Conservation (phyloP, 192 early-diverging fungal species). For the Powellomyces hirtus region DNA sequence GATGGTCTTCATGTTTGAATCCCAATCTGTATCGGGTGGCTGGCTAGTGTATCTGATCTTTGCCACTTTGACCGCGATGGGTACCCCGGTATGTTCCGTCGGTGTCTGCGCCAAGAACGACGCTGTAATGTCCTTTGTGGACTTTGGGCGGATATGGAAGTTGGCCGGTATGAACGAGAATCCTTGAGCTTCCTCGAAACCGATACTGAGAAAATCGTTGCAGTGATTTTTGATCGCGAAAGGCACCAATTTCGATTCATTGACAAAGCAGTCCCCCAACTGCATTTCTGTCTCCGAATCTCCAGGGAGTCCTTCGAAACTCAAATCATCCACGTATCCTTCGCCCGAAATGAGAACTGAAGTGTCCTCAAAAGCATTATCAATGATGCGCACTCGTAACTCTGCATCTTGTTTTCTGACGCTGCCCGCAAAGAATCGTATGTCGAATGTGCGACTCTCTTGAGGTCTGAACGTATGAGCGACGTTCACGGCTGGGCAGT, state of each 20-base stretch:
- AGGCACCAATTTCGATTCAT: conserved; percentile 25
- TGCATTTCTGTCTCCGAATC: conserved; percentile 50
- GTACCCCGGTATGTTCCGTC: conserved; percentile 15
- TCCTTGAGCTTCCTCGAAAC: conserved; percentile 26
- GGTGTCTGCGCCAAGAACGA: conserved; percentile 42
- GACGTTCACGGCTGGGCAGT: conserved; percentile 38
- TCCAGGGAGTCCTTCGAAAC: conserved; percentile 48
- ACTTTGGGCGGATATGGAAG: conserved; percentile 45
- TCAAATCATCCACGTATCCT: conserved; percentile 55
- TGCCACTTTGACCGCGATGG: conserved; percentile 24
- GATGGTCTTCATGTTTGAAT: conserved; percentile 44
- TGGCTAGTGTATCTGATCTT: conserved; percentile 41
- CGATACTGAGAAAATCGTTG: conserved; percentile 34
- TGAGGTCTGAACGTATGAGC: conserved; percentile 39
- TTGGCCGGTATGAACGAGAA: conserved; percentile 43
- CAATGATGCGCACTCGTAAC: conserved; percentile 45
- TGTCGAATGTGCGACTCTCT: conserved; percentile 38
- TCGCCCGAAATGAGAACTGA: conserved; percentile 48
- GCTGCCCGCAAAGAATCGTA: conserved; percentile 40
- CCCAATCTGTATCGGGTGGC: conserved; percentile 48
- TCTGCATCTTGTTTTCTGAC: conserved; percentile 49
- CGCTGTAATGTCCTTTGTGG: conserved; percentile 40
- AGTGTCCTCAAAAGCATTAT: conserved; percentile 61
- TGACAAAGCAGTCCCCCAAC: conserved; percentile 53
- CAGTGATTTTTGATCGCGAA: conserved; percentile 51